Base-by-base conservation (phyloP, 2,329 filamentous ascomycete genomes). In the Fusarium coicis region DNA sequence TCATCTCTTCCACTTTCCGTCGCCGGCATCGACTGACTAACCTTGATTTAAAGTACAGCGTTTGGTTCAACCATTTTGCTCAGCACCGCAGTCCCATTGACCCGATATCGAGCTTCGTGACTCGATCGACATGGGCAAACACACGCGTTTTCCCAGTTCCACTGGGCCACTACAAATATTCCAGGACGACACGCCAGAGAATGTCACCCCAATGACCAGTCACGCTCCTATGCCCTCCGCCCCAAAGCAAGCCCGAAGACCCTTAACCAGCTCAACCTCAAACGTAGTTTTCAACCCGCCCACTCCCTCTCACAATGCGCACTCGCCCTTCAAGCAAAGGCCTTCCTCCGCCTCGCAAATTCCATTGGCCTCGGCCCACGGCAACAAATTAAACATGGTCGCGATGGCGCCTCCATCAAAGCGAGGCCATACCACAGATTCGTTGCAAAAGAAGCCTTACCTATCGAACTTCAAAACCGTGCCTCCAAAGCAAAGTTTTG, bases 201-300 rank as follows among this genome's bases (percentile, higher is more conserved):
- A 84, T 68, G 74, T 81, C 46, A 79, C 83, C 11, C 84, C 85
- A 43, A 87, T 88, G 81, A 85, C 87, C 68, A 89, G 85, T 80
- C 86, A 89, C 75, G 87, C 87, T 47, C 87, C 87, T 42, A 89
- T 90, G 87, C 87, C 87, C 37, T 83, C 85, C 50, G 81, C 85
- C 56, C 79, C 83, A 56, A 88, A 85, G 68, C 84, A 85, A 32
- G 80, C 83, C 39, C 84, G 86, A 59, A 84, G 86, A 52, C 85
- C 87, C 34, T 81, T 89, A 16, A 82, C 84, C 74, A 84, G 78
- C 72, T 83, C 87, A 75, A 88, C 87, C 82, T 85, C 87, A 70
- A 93, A 93, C 81, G 87, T 92, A 76, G 84, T 91, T 63, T 87
- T 96, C 76, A 90, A 92, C 75, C 92, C 93, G 30, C 86, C 89